phyloP scores from a whole-genome alignment of 2,329 filamentous ascomycete species.

The Pyricularia sp. region DNA sequence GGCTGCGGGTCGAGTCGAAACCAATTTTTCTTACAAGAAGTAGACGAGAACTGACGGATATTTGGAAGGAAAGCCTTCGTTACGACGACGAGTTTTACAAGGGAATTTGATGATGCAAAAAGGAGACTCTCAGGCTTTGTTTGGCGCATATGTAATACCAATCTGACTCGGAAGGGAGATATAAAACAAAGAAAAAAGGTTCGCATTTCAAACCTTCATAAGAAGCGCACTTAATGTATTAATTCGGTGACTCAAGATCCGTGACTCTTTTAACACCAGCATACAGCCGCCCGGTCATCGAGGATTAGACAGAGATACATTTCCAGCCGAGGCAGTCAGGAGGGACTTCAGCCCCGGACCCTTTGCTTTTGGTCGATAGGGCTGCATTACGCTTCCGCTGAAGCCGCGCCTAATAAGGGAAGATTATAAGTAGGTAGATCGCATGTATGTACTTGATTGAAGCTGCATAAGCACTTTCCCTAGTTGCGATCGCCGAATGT shows the following conservation, averaged over 20 bases:
- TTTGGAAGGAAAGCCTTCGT: background rate
- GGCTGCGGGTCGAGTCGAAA: constrained; percentile 67
- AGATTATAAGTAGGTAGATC: background rate
- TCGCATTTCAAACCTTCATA: background rate
- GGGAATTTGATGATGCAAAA: constrained; percentile 3
- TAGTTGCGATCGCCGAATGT: background rate
- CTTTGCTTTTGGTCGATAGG: background rate
- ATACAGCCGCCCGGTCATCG: background rate
- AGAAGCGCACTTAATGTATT: background rate
- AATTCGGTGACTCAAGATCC: background rate
- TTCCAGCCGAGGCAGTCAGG: background rate
- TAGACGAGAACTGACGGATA: background rate
- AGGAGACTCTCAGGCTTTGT: constrained; percentile 7
- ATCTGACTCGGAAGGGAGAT: background rate
- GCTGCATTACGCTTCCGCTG: background rate
- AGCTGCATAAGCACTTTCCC: background rate
- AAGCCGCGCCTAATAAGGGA: background rate
- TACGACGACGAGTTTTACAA: background rate
- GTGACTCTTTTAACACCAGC: background rate
- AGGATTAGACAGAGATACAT: background rate
- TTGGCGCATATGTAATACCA: constrained; percentile 14
- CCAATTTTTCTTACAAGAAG: constrained; percentile 57
- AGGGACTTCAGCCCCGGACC: background rate
- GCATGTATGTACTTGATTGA: background rate
- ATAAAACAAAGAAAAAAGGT: background rate